Evolutionary conservation across 805 yeast species (phyloP).

Genomic region (Ogataea glucozyma): DNA sequence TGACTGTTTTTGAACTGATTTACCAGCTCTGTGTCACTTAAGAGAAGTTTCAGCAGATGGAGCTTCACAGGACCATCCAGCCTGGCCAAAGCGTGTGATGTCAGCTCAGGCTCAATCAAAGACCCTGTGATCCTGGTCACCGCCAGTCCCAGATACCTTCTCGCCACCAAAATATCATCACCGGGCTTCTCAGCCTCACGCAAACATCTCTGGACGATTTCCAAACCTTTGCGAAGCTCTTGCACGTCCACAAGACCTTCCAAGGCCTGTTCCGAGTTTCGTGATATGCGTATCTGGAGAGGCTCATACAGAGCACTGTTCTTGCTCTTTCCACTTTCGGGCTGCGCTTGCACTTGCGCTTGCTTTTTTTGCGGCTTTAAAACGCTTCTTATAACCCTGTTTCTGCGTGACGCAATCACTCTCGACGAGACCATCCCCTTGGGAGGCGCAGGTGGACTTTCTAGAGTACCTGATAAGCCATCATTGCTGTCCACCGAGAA

Average conservation of each 20-base stretch:
- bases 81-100: conserved; percentile 9
- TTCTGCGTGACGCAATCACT: conserved; percentile 13
- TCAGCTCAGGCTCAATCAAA: conserved; percentile 12
- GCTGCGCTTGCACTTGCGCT: conserved; percentile 2
- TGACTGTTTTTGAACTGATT: conserved; percentile 11
- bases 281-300: not conserved
- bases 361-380: not conserved
- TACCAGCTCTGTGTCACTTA: conserved; percentile 22
- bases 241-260: conserved; percentile 9
- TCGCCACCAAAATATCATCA: conserved; percentile 13
- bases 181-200: conserved; percentile 18
- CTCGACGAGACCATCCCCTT: conserved; percentile 5
- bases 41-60: conserved; percentile 19
- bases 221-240: conserved; percentile 17
- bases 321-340: not conserved
- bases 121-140: conserved; percentile 17
- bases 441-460: not conserved
- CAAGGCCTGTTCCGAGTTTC: conserved; percentile 6
- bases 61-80: conserved; percentile 21
- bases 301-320: conserved; percentile 1
- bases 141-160: conserved; percentile 18
- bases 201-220: conserved; percentile 21
- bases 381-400: not conserved
- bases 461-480: not conserved
- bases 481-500: not conserved